Conservation (phyloP, 2,329 filamentous ascomycete species). For the Aspergillus sp. region DNA sequence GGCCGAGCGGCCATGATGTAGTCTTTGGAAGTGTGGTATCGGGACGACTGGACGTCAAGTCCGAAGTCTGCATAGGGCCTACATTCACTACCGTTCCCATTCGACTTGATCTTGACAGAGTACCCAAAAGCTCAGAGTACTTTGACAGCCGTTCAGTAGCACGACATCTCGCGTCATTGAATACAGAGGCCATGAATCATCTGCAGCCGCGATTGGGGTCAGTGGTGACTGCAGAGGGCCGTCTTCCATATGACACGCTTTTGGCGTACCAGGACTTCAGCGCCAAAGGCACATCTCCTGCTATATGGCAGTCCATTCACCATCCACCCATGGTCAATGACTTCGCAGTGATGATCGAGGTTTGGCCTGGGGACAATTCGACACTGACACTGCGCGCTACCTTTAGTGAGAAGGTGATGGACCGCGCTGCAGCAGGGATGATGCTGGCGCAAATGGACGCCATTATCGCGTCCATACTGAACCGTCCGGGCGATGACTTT, state of each 20-base stretch:
- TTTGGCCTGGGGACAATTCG: constrained; percentile 25
- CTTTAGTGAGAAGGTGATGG: constrained; percentile 24
- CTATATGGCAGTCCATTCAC: constrained; percentile 20
- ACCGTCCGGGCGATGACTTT: constrained; percentile 21
- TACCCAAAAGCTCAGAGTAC: constrained; percentile 10
- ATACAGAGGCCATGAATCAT: constrained; percentile 21
- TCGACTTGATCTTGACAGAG: constrained; percentile 22
- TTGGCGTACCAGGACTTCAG: constrained; percentile 36
- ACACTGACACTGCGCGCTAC: constrained; percentile 28
- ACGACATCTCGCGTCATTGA: constrained; percentile 25
- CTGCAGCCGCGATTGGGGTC: constrained; percentile 27
- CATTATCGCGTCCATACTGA: constrained; percentile 26
- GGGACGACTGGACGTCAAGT: constrained; percentile 25
- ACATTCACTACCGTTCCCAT: constrained; percentile 37
- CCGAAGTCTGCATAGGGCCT: constrained; percentile 30
- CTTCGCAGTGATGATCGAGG: constrained; percentile 33
- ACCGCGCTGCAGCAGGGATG: constrained; percentile 20
- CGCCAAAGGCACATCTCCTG: constrained; percentile 12
- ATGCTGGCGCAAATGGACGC: constrained; percentile 29
- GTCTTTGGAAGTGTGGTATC: constrained; percentile 37
- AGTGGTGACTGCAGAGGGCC: constrained; percentile 20
- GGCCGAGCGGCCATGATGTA: constrained; percentile 34
- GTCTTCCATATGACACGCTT: constrained; percentile 37
- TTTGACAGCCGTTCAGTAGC: constrained; percentile 24
- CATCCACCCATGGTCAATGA: constrained; percentile 32